Evolutionary conservation across 352 stramenopile genomes (phyloP), one percentile per base, ranked within the genome.

Genomic region (Pythium brassicae): DNA sequence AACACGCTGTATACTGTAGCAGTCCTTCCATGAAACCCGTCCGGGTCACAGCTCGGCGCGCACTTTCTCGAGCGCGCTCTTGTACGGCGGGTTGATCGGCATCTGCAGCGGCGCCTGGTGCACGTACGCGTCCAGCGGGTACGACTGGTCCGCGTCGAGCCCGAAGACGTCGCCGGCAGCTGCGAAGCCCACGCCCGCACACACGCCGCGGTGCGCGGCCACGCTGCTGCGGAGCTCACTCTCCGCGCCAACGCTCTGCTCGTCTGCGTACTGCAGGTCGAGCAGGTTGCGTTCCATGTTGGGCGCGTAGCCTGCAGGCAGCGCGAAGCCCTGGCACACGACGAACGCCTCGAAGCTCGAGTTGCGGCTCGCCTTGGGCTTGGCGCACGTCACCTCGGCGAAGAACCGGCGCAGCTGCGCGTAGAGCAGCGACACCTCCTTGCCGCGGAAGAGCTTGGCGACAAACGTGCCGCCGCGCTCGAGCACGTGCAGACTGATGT

Each of bases 31-130:
- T n/a, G n/a, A n/a, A n/a, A n/a, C n/a, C n/a, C n/a, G n/a, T n/a
- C n/a, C n/a, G n/a, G n/a, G 15, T 42, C 25, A 22, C n/a, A 12
- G 11, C 47, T 69, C 43, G 12, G n/a, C 32, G 20, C 53, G 75
- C 50, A 65, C 71, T 48, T 88, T 89, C 57, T 85, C 75, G 17
- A 92, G 62, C 2, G 84, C 84, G 46, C 76, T 76, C 3, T 82
- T 82, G 53, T 92, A 95, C n/a, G 85, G 85, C 26, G 85, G 85
- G 23, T 95, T 95, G 60, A 95, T 93, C 2, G 85, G 85, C 54
- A 87, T 89, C 50, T 93, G 85, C 53, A 93, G 62, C 34, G 85
- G 77, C 63, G 91, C 81, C 42, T 84, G 79, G 58, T 92, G 76
- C 32, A 81, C 66, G 51, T 93, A 91, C 51, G 62, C 62, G 19